These are phyloP conservation scores for Trypanosoma conorhini DNA, from an alignment of 208 protist species.

Conservation along the genomic window DNA sequence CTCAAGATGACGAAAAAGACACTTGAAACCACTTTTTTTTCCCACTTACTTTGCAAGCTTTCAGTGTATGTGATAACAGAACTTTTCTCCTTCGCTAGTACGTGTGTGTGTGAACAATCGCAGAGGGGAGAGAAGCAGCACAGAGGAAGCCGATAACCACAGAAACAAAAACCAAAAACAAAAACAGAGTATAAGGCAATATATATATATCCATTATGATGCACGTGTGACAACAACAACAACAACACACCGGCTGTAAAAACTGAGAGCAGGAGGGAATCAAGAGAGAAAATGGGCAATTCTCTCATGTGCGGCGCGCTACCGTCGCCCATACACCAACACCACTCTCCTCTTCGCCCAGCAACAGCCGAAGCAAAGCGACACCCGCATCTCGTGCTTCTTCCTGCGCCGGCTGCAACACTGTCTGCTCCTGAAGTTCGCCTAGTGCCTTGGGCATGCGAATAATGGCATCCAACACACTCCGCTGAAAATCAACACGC, in stretches of 20 bases:
- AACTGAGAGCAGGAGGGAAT: neutral
- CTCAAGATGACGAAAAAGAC: neutral
- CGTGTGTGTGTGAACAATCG: neutral
- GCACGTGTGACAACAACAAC: neutral
- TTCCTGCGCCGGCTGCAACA: neutral
- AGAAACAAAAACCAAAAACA: neutral
- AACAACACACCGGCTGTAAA: neutral
- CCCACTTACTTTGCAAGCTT: neutral
- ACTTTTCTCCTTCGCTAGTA: neutral
- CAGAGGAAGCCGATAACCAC: neutral
- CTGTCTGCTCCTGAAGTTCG: slow-evolving; percentile 6
- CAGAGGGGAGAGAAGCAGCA: neutral
- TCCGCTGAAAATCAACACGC: slow-evolving; percentile 59
- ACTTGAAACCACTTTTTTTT: neutral
- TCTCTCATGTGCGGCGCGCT: neutral
- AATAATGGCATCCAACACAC: slow-evolving; percentile 20
- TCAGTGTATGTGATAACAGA: neutral
- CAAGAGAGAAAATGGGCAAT: slow-evolving; percentile 5
- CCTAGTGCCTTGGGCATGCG: slow-evolving; percentile 9
- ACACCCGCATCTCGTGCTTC: neutral
- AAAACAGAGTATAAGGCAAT: neutral
- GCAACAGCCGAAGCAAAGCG: slow-evolving; percentile 1
- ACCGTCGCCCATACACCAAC: slow-evolving; percentile 1
- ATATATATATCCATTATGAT: neutral
- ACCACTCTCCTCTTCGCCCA: neutral